Evolutionary conservation across 169 alveolate genomes (phyloP).

Genomic region (Plasmodium gallinaceum): DNA sequence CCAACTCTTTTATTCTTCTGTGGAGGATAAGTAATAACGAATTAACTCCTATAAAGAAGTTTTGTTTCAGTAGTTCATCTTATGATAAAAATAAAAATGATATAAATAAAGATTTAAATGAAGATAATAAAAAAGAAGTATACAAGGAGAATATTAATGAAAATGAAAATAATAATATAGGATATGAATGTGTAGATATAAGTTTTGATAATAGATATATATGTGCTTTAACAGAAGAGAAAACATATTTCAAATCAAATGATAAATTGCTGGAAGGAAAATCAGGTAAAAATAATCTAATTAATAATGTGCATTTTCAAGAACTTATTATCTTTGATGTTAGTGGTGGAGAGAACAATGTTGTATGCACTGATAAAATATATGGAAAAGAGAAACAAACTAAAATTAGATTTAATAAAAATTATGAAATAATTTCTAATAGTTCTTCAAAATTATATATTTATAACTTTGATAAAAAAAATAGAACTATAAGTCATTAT

Average conservation of each 20-base stretch:
- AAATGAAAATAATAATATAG: conserved; percentile 10
- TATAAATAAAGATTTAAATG: not conserved
- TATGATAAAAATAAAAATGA: not conserved
- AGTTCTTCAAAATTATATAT: conserved; percentile 64
- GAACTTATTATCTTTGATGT: conserved; percentile 52
- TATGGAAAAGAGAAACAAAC: conserved; percentile 59
- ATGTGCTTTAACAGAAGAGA: conserved; percentile 72
- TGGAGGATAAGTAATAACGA: conserved; percentile 34
- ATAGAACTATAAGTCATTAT: conserved; percentile 60
- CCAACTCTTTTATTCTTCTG: conserved; percentile 48
- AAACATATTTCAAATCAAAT: conserved; percentile 26
- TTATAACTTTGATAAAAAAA: conserved; percentile 61
- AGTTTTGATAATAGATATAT: conserved; percentile 69
- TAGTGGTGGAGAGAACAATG: conserved; percentile 35
- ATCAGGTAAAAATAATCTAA: not conserved
- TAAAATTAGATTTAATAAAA: conserved; percentile 66
- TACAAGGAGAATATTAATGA: not conserved
- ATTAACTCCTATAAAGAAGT: conserved; percentile 55
- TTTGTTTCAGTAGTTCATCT: conserved; percentile 12
- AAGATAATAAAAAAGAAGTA: not conserved
- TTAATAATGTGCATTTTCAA: conserved; percentile 25
- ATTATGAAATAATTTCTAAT: conserved; percentile 65
- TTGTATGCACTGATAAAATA: conserved; percentile 63
- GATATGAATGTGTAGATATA: conserved; percentile 73
- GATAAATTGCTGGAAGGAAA: not conserved